Evolutionary conservation across 2,329 filamentous ascomycete species (phyloP).

Genomic region (Alternaria tenuissima): DNA sequence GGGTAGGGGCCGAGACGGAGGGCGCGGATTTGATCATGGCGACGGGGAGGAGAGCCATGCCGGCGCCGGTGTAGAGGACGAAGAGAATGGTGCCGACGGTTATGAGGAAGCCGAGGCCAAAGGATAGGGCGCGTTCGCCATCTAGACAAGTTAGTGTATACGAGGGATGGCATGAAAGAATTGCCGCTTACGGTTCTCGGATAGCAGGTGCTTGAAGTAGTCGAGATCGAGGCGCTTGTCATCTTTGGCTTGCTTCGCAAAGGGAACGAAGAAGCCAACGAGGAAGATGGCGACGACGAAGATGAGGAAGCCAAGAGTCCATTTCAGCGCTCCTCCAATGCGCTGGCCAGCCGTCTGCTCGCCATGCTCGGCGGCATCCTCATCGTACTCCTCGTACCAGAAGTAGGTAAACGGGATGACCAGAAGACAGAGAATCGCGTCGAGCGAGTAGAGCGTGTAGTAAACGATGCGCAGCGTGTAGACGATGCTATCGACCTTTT

Average conservation of each 20-base stretch:
- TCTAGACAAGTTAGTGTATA: conserved; percentile 56
- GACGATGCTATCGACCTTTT: conserved; percentile 78
- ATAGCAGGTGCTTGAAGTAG: conserved; percentile 85
- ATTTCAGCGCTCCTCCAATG: conserved; percentile 86
- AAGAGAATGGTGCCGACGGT: conserved; percentile 88
- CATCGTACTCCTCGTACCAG: conserved; percentile 97
- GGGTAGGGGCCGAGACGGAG: conserved; percentile 80
- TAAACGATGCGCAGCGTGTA: conserved; percentile 87
- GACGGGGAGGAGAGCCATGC: conserved; percentile 86
- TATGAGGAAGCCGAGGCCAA: conserved; percentile 86
- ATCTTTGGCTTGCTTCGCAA: conserved; percentile 69
- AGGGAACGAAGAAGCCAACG: conserved; percentile 91
- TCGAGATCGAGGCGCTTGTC: conserved; percentile 81
- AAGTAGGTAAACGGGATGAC: conserved; percentile 97
- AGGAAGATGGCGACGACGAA: conserved; percentile 85
- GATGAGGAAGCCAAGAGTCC: conserved; percentile 83
- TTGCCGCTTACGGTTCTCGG: conserved; percentile 73
- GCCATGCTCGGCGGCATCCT: conserved; percentile 83
- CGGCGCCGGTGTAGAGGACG: conserved; percentile 85
- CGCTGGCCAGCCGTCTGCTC: conserved; percentile 74
- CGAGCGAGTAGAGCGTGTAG: conserved; percentile 90
- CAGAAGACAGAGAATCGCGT: conserved; percentile 86
- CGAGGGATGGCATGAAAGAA: conserved; percentile 1
- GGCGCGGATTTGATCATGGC: conserved; percentile 92
- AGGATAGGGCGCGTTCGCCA: conserved; percentile 90